A percentile compares a stretch with the other conserved stretches of the same genome.
Evolutionary conservation across 2,329 filamentous ascomycete species (phyloP).

Genomic region (Esteya vermicola): DNA sequence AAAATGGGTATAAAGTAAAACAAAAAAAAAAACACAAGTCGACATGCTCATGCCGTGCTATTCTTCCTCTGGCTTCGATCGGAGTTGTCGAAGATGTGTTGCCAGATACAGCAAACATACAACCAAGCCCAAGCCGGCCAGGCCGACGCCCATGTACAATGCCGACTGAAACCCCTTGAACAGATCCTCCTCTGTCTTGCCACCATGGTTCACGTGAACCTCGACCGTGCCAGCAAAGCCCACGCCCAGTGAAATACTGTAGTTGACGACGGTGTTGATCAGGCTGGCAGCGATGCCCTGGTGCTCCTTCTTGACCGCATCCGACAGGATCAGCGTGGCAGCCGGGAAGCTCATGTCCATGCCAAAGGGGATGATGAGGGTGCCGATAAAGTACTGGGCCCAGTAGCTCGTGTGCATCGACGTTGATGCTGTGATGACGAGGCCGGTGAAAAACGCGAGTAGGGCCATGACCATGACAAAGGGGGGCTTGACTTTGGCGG

Average conservation of each 20-base stretch:
- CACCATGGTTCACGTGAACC: conserved; percentile 17
- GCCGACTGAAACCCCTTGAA: conserved; percentile 21
- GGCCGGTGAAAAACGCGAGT: conserved; percentile 25
- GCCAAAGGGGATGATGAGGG: conserved; percentile 44
- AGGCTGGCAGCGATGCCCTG: conserved; percentile 36
- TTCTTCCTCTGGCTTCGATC: too few relatives aligned
- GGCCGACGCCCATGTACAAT: conserved; percentile 23
- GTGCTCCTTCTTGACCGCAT: conserved; percentile 29
- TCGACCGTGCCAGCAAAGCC: conserved; percentile 54
- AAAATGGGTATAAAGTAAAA: too few relatives aligned
- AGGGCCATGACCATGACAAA: conserved; percentile 28
- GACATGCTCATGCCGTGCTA: too few relatives aligned
- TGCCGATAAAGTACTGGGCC: conserved; percentile 44
- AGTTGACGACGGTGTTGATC: conserved; percentile 54
- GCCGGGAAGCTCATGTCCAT: conserved; percentile 57
- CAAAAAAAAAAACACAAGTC: too few relatives aligned
- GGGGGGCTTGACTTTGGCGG: conserved; percentile 27
- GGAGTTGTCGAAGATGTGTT: not conserved
- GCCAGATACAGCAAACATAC: conserved; percentile 9
- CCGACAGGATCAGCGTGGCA: conserved; percentile 43
- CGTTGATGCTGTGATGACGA: conserved; percentile 27
- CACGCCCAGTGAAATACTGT: conserved; percentile 50
- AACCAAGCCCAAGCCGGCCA: conserved; percentile 19
- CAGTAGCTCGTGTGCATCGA: conserved; percentile 54
- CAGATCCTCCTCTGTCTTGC: conserved; percentile 10